Conservation (phyloP, 2,329 filamentous ascomycete species). For the Ilyonectria robusta region DNA sequence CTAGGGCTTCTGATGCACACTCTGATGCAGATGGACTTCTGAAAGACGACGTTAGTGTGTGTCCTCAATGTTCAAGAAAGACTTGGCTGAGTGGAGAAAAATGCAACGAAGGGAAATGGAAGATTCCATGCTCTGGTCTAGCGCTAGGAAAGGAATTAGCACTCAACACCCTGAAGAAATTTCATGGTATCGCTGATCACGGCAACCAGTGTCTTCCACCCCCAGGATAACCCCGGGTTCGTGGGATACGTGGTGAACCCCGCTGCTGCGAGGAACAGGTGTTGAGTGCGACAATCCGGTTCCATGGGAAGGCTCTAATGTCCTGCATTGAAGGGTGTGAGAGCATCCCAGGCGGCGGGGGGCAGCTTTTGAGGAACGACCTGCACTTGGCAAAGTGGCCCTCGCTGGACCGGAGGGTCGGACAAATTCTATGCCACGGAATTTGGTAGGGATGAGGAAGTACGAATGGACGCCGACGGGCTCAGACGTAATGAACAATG, state of each 20-base stretch:
- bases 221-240: neutral
- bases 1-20: no score
- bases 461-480: no score
- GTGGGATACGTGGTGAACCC: neutral
- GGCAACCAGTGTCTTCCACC: neutral
- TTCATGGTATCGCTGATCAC: neutral
- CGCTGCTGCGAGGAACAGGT: neutral
- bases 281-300: neutral
- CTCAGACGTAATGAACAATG: no score
- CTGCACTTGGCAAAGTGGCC: no score
- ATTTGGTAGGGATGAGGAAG: no score
- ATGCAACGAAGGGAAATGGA: neutral
- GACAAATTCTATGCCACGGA: no score
- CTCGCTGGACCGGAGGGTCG: no score
- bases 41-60: neutral
- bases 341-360: no score
- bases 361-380: no score
- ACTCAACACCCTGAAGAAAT: neutral
- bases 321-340: neutral
- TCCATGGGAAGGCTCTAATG: neutral
- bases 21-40: neutral
- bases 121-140: neutral
- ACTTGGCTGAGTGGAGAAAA: neutral
- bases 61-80: neutral
- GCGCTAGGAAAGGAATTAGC: neutral